phyloP scores from a whole-genome alignment of 257 asterid genomes.

The Buddleja alternifolia region DNA sequence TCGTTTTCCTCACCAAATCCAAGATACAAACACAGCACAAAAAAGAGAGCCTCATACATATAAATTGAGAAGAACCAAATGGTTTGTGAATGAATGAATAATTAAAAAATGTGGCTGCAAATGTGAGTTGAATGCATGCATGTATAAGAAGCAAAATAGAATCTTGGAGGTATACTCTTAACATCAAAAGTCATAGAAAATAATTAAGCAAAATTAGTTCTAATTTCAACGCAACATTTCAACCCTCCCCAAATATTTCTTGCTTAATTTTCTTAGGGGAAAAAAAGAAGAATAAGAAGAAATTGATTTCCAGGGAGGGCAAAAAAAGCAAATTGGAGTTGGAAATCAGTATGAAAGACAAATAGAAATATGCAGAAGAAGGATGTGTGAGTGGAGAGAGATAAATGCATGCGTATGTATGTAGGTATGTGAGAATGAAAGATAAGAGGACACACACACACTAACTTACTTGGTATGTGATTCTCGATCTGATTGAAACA shows the following conservation, averaged over 20 bases:
- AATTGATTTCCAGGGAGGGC: background rate
- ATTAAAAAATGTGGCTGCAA: background rate
- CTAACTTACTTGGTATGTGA: conserved; percentile 28
- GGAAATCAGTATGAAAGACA: conserved; percentile 1
- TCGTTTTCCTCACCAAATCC: background rate
- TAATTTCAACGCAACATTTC: background rate
- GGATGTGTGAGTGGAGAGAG: conserved; percentile 13
- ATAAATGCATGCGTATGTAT: no score
- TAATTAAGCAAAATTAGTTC: conserved; percentile 1
- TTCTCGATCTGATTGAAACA: conserved; percentile 16
- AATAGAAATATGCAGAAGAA: background rate
- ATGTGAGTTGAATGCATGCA: conserved; percentile 31
- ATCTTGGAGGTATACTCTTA: conserved; percentile 4
- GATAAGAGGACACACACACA: no score
- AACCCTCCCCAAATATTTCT: conserved; percentile 2
- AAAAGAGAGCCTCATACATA: conserved; percentile 8
- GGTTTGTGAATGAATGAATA: background rate
- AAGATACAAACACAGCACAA: no score
- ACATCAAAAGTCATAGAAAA: conserved; percentile 14
- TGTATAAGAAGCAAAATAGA: conserved; percentile 5
- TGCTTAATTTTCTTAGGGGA: background rate
- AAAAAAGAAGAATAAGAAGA: background rate
- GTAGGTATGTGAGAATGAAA: no score
- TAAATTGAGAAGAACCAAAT: conserved; percentile 7
- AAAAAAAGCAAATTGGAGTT: background rate